These are phyloP conservation scores for Apiospora rasikravindrae DNA, from an alignment of 2,329 filamentous ascomycete genomes.

Conservation along the genomic window DNA sequence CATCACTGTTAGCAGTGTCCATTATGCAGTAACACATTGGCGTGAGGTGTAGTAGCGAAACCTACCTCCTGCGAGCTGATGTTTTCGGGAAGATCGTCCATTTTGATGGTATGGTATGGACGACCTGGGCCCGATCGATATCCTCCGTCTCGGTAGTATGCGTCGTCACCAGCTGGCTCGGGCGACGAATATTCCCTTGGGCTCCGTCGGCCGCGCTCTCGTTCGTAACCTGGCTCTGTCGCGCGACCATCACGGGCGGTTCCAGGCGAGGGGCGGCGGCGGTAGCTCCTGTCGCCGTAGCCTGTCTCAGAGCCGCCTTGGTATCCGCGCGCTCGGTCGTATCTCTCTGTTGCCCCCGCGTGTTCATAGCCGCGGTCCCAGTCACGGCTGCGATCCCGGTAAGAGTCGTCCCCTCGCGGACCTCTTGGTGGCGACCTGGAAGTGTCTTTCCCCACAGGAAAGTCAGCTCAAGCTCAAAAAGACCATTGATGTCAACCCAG, in stretches of 20 bases:
- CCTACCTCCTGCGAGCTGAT: slow-evolving; percentile 36
- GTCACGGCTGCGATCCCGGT: slow-evolving; percentile 30
- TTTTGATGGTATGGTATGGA: slow-evolving; percentile 40
- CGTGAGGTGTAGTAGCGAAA: neutral
- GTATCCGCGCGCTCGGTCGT: slow-evolving; percentile 8
- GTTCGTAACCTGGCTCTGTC: slow-evolving; percentile 25
- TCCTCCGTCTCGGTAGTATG: slow-evolving; percentile 31
- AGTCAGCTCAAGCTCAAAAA: slow-evolving; percentile 39
- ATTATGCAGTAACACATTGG: neutral
- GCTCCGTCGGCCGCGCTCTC: slow-evolving; percentile 30
- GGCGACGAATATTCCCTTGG: slow-evolving; percentile 34
- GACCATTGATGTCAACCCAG: slow-evolving; percentile 24
- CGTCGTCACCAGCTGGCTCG: slow-evolving; percentile 33
- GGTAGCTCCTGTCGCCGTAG: slow-evolving; percentile 27
- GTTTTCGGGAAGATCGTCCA: slow-evolving; percentile 39
- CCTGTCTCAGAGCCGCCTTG: slow-evolving; percentile 18
- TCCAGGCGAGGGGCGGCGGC: slow-evolving; percentile 28
- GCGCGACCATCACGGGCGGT: slow-evolving; percentile 17
- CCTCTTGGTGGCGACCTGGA: slow-evolving; percentile 40
- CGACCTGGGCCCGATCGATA: slow-evolving; percentile 36
- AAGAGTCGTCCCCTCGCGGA: slow-evolving; percentile 36
- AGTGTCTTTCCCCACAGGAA: slow-evolving; percentile 40
- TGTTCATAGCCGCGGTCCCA: slow-evolving; percentile 18
- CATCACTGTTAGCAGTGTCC: neutral
- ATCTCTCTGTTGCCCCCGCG: slow-evolving; percentile 6